These are phyloP conservation scores for Fusarium heterosporum DNA, from an alignment of 2,329 filamentous ascomycete genomes.

Conservation along the genomic window DNA sequence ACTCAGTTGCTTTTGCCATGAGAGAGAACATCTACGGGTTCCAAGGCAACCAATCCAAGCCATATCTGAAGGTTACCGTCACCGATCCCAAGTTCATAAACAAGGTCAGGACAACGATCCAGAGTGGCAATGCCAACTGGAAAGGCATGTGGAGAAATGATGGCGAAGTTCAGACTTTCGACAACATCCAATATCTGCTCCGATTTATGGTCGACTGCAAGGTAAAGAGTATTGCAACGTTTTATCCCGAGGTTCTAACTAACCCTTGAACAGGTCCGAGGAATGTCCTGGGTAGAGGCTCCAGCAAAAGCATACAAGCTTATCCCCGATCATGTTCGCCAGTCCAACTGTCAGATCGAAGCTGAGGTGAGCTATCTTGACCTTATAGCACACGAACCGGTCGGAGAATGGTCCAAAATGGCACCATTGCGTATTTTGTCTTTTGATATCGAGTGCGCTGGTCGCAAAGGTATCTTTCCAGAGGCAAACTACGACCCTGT, in stretches of 20 bases:
- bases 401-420: constrained; percentile 98
- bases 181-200: constrained; percentile 94
- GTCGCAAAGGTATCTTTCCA: constrained; percentile 96
- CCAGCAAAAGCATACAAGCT: constrained; percentile 79
- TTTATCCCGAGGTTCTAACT: constrained; percentile 38
- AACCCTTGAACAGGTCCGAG: constrained; percentile 71
- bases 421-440: constrained; percentile 92
- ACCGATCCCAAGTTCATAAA: constrained; percentile 88
- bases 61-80: constrained; percentile 93
- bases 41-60: constrained; percentile 90
- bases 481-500: constrained; percentile 92
- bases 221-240: constrained; percentile 57
- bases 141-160: constrained; percentile 85
- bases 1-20: constrained; percentile 84
- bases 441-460: constrained; percentile 98
- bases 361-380: constrained; percentile 85
- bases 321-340: constrained; percentile 72
- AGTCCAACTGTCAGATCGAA: constrained; percentile 97
- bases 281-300: constrained; percentile 98
- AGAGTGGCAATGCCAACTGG: constrained; percentile 84
- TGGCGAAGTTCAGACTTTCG: constrained; percentile 86
- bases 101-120: constrained; percentile 79
- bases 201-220: constrained; percentile 98
- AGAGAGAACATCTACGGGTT: constrained; percentile 94
- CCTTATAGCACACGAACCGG: constrained; percentile 85